Percentiles rank a stretch among this genome's conserved stretches.
Evolutionary conservation across 495 filamentous ascomycete genomes (phyloP).

Genomic region (Ramalina peruviana): DNA sequence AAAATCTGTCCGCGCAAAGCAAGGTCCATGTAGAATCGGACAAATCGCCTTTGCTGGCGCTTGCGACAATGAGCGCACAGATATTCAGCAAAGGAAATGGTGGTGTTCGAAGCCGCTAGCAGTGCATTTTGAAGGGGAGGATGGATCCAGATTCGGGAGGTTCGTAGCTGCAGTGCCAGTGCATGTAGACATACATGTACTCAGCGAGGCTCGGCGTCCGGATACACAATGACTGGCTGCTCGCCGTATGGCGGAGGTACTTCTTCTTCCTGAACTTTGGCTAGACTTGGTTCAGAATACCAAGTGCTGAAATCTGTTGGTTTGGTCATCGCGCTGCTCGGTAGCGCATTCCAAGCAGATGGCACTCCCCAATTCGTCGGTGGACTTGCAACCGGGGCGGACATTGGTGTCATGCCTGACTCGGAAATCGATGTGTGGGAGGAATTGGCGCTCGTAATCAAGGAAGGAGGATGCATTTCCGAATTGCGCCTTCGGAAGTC

Average conservation of each 20-base stretch:
- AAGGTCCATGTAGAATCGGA: too few species aligned
- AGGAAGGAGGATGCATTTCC: conserved; percentile 17
- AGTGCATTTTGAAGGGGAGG: too few species aligned
- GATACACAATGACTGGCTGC: conserved; percentile 11
- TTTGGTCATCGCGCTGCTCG: conserved; percentile 13
- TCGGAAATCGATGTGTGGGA: conserved; percentile 13
- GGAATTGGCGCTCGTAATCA: conserved; percentile 14
- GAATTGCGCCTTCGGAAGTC: conserved; percentile 12
- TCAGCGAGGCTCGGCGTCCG: conserved; percentile 4
- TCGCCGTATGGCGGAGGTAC: conserved; percentile 10
- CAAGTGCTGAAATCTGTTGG: conserved; percentile 14
- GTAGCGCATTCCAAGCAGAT: conserved; percentile 9
- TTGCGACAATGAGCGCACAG: too few species aligned
- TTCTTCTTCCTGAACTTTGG: conserved; percentile 19
- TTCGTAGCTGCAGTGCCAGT: too few species aligned
- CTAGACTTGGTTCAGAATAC: conserved; percentile 14
- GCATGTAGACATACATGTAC: background rate
- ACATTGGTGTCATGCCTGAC: conserved; percentile 12
- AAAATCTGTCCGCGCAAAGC: too few species aligned
- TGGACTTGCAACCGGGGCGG: conserved; percentile 12
- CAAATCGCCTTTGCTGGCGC: too few species aligned
- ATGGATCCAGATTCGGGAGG: too few species aligned
- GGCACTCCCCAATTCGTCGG: conserved; percentile 7
- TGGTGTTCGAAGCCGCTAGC: too few species aligned
- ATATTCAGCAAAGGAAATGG: too few species aligned